A percentile compares a stretch with the other conserved stretches of the same genome.
Evolutionary conservation across 306 rosid genomes (phyloP).

Genomic region (Arachis stenosperma): DNA sequence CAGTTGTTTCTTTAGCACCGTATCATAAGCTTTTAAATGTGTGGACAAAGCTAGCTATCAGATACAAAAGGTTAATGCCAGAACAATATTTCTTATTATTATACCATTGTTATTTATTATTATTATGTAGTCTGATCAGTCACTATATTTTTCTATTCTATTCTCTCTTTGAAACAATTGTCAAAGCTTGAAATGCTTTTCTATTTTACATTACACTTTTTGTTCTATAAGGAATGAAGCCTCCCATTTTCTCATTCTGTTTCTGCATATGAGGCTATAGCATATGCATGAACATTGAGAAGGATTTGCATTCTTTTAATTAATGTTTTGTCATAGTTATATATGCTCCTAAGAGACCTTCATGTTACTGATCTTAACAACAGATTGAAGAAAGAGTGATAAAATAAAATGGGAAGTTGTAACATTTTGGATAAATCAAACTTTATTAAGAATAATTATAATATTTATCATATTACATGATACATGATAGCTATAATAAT

Average conservation of each 20-base stretch:
- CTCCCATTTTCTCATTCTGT: background rate
- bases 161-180: constrained; percentile 13
- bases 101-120: background rate
- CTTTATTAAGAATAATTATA: constrained; percentile 60
- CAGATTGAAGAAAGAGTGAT: constrained; percentile 11
- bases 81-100: constrained; percentile 24
- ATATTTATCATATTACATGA: constrained; percentile 46
- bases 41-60: constrained; percentile 45
- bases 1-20: too few relatives aligned
- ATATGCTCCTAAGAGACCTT: too few relatives aligned
- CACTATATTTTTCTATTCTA: constrained; percentile 10
- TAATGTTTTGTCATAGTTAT: too few relatives aligned
- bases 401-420: background rate
- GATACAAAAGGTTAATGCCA: constrained; percentile 41
- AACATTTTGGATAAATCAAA: constrained; percentile 40
- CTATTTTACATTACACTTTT: constrained; percentile 1
- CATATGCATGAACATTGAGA: constrained; percentile 11
- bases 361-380: background rate
- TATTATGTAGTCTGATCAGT: background rate
- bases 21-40: constrained; percentile 36
- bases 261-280: background rate
- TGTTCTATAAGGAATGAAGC: too few relatives aligned
- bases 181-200: constrained; percentile 14
- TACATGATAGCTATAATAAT: constrained; percentile 39
- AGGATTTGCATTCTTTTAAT: constrained; percentile 2